phyloP scores from a whole-genome alignment of 257 asterid species.

The Petunia secreta region DNA sequence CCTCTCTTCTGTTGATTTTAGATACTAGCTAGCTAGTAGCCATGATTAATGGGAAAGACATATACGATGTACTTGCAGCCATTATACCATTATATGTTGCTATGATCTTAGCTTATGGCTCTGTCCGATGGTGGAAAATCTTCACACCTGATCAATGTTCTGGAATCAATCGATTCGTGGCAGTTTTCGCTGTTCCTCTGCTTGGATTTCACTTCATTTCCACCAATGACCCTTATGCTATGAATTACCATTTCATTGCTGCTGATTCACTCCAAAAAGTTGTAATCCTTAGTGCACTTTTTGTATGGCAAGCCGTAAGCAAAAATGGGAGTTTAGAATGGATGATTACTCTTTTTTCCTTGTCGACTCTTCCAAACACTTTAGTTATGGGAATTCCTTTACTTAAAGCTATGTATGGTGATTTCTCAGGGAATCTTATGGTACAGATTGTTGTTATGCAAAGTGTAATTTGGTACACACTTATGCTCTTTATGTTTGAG shows the following conservation, averaged over 20 bases:
- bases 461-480: conserved; percentile 83
- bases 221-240: conserved; percentile 65
- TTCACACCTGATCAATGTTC: conserved; percentile 95
- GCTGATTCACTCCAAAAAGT: conserved; percentile 86
- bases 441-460: conserved; percentile 94
- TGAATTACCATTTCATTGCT: conserved; percentile 89
- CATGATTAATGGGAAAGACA: conserved; percentile 83
- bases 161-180: conserved; percentile 91
- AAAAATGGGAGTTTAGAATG: conserved; percentile 73
- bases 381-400: conserved; percentile 93
- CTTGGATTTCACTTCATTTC: conserved; percentile 93
- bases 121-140: conserved; percentile 91
- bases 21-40: not conserved
- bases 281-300: conserved; percentile 65
- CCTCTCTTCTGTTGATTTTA: not conserved
- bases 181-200: conserved; percentile 88
- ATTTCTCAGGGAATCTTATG: conserved; percentile 83
- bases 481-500: conserved; percentile 82
- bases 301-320: conserved; percentile 63
- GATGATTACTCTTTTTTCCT: conserved; percentile 80
- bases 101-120: conserved; percentile 84
- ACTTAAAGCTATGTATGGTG: conserved; percentile 90
- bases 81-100: conserved; percentile 81
- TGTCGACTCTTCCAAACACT: conserved; percentile 90
- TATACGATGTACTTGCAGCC: conserved; percentile 85